phyloP scores from a whole-genome alignment of 2,329 filamentous ascomycete genomes.

The Colletotrichum sp. region DNA sequence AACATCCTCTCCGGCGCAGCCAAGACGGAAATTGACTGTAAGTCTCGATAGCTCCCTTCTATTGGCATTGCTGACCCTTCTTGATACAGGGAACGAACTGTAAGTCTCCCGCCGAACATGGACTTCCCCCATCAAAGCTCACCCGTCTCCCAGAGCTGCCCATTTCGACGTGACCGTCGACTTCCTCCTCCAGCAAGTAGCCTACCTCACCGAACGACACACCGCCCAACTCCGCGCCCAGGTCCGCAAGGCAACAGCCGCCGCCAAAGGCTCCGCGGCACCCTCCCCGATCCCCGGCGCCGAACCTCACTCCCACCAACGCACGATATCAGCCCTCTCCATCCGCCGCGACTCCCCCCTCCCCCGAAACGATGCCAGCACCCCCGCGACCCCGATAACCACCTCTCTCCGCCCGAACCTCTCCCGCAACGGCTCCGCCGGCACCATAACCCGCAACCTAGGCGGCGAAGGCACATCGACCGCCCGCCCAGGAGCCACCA shows the following conservation, averaged over 20 bases:
- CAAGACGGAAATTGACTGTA: slow-evolving; percentile 88
- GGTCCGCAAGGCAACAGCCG: slow-evolving; percentile 76
- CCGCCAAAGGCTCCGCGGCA: slow-evolving; percentile 59
- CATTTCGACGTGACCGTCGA: slow-evolving; percentile 84
- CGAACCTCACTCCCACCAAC: slow-evolving; percentile 42
- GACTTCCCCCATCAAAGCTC: slow-evolving; percentile 17
- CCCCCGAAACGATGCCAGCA: slow-evolving; percentile 50
- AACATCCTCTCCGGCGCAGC: slow-evolving; percentile 83
- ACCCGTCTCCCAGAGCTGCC: slow-evolving; percentile 59
- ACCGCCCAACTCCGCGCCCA: slow-evolving; percentile 89
- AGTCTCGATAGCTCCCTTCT: slow-evolving; percentile 26
- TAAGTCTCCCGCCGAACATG: slow-evolving; percentile 45
- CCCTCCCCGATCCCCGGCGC: slow-evolving; percentile 62
- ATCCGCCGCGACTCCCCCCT: slow-evolving; percentile 63
- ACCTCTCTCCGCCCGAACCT: slow-evolving; percentile 48
- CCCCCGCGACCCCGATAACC: slow-evolving; percentile 47
- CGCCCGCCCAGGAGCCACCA: slow-evolving; percentile 29
- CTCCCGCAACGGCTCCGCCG: slow-evolving; percentile 54
- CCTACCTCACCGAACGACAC: slow-evolving; percentile 91
- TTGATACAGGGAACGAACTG: slow-evolving; percentile 73
- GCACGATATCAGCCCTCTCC: slow-evolving; percentile 60
- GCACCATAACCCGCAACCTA: slow-evolving; percentile 39
- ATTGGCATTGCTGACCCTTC: neutral
- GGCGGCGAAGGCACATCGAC: slow-evolving; percentile 27
- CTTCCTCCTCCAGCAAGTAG: slow-evolving; percentile 91